Percentiles rank a stretch among this genome's conserved stretches.
Conservation (phyloP, 441 rosid species). For the Monsonia emarginata region DNA sequence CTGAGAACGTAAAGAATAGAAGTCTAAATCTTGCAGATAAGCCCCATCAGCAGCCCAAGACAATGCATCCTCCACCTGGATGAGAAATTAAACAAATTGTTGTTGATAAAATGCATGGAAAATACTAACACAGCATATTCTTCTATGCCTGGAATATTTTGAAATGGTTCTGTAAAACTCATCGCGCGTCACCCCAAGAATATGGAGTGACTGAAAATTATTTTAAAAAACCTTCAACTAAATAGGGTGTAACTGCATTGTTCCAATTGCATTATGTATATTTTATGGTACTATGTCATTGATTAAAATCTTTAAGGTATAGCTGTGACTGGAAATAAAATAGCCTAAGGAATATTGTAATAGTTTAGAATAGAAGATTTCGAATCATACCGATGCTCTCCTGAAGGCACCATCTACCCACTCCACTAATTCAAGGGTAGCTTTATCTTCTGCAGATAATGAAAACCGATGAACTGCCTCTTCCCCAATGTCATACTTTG, state of each 20-base stretch:
- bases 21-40: slow-evolving; percentile 72
- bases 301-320: background rate
- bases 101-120: slow-evolving; percentile 1
- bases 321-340: background rate
- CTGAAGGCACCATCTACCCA: slow-evolving; percentile 87
- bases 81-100: slow-evolving; percentile 16
- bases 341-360: background rate
- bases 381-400: slow-evolving; percentile 57
- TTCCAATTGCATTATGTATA: background rate
- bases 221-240: background rate
- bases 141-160: background rate
- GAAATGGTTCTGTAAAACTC: background rate
- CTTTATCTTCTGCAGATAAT: slow-evolving; percentile 93
- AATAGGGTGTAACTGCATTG: background rate
- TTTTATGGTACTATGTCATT: background rate
- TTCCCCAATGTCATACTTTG: slow-evolving; percentile 92
- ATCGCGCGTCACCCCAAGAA: background rate
- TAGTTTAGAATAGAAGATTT: slow-evolving; percentile 17
- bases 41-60: slow-evolving; percentile 74
- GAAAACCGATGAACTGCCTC: slow-evolving; percentile 93
- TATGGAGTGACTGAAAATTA: background rate
- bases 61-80: slow-evolving; percentile 77
- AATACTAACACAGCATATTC: background rate
- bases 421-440: slow-evolving; percentile 92
- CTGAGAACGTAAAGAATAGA: slow-evolving; percentile 59